Conservation (phyloP, 2,329 filamentous ascomycete genomes). For the Xylaria multiplex region DNA sequence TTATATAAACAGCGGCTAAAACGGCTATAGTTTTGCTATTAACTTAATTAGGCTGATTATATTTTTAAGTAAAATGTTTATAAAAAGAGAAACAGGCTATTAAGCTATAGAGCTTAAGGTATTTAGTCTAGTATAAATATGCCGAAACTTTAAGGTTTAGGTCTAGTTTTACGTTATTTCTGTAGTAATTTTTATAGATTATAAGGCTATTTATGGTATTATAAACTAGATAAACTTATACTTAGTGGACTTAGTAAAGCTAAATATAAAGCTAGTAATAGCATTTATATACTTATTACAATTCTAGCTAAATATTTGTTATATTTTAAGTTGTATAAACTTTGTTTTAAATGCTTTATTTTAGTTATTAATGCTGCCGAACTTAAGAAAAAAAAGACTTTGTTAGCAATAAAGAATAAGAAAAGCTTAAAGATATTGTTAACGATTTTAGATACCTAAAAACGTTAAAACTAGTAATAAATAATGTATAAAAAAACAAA, state of each 20-base stretch:
- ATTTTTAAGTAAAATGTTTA: conserved; percentile 12
- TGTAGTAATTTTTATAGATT: conserved; percentile 10
- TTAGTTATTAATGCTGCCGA: not conserved
- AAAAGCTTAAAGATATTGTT: not conserved
- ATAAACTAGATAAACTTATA: conserved; percentile 11
- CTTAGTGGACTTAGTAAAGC: conserved; percentile 3
- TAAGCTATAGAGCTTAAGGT: not conserved
- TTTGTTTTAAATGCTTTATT: conserved; percentile 13
- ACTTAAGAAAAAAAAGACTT: not conserved
- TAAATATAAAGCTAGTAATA: conserved; percentile 20
- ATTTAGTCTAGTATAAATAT: too few species aligned
- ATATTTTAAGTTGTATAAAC: conserved; percentile 19
- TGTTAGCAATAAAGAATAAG: not conserved
- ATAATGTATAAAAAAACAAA: too few species aligned
- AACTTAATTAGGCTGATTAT: conserved; percentile 2
- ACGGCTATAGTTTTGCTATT: not conserved
- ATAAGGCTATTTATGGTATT: not conserved
- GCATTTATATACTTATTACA: conserved; percentile 6
- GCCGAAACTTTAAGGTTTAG: not conserved
- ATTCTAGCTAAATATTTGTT: conserved; percentile 12
- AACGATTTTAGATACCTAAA: conserved; percentile 11
- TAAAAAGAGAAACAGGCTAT: not conserved
- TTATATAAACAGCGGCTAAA: not conserved
- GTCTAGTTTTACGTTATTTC: not conserved
- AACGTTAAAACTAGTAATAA: not conserved